phyloP scores from a whole-genome alignment of 768 basidiomycete genomes.

The Obba rivulosa region DNA sequence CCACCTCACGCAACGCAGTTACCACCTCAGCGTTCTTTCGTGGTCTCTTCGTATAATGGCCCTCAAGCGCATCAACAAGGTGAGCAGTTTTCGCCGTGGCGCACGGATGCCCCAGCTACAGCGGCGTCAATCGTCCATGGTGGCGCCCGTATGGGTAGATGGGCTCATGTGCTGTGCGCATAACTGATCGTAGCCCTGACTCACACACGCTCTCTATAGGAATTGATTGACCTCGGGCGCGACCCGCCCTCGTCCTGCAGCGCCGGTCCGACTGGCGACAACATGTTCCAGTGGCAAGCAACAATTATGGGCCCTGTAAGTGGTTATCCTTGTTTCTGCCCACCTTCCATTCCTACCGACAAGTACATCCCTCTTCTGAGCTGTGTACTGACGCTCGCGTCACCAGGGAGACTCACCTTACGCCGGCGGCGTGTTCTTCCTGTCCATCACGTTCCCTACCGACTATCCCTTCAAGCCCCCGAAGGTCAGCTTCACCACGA shows the following conservation, averaged over 20 bases:
- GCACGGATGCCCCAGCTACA: neutral
- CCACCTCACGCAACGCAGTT: conserved; percentile 1
- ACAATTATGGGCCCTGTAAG: conserved; percentile 99
- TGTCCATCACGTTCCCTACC: conserved; percentile 88
- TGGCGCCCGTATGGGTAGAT: conserved; percentile 5
- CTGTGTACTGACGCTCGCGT: conserved; percentile 6
- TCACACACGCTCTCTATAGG: conserved; percentile 42
- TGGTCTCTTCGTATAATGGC: conserved; percentile 56
- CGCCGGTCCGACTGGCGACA: conserved; percentile 95
- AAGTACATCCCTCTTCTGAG: neutral
- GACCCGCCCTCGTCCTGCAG: conserved; percentile 99
- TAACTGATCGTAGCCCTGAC: neutral
- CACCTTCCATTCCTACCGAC: conserved; percentile 1
- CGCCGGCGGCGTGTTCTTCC: conserved; percentile 98
- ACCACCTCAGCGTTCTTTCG: conserved; percentile 12
- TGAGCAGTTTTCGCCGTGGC: conserved; percentile 25
- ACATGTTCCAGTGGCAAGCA: conserved; percentile 99
- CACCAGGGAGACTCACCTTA: conserved; percentile 93
- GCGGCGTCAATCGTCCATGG: conserved; percentile 5
- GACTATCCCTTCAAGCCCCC: conserved; percentile 99
- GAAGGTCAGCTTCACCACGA: conserved; percentile 99
- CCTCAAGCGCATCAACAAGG: conserved; percentile 99
- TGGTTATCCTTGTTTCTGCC: conserved; percentile 12
- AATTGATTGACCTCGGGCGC: conserved; percentile 98
- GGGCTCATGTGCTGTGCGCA: conserved; percentile 1